A percentile compares a stretch with the other conserved stretches of the same genome.
Evolutionary conservation across 73 alveolate species (phyloP).

Genomic region (Effrenium voratum): DNA sequence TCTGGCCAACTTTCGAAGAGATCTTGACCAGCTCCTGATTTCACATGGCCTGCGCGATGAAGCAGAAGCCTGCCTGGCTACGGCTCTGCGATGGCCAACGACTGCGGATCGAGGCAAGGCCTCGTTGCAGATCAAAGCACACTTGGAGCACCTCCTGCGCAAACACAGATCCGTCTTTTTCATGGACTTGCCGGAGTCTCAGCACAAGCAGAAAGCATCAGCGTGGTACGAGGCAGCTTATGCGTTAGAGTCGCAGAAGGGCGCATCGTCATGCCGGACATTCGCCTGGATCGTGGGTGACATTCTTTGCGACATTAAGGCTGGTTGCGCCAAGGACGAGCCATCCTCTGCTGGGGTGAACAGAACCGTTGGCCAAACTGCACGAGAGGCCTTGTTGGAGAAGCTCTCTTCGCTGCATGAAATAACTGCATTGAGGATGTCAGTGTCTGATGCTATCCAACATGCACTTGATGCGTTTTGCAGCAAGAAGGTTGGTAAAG

Average conservation of each 20-base stretch:
- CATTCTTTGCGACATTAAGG: neutral
- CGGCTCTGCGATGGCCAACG: neutral
- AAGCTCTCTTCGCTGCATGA: neutral
- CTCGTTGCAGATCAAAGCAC: neutral
- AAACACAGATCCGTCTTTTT: too few species aligned
- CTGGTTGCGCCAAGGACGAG: neutral
- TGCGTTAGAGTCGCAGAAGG: neutral
- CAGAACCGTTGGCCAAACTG: neutral
- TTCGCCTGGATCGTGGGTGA: slow-evolving; percentile 10
- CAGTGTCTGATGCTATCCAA: neutral
- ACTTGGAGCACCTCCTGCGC: neutral
- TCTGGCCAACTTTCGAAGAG: neutral
- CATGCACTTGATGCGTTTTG: neutral
- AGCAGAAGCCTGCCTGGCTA: neutral
- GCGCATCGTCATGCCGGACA: neutral
- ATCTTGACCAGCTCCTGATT: neutral
- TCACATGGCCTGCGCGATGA: neutral
- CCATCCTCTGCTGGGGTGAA: neutral
- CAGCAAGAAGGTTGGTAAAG: neutral
- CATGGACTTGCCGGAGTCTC: too few species aligned
- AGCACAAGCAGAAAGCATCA: neutral
- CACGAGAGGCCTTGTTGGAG: neutral
- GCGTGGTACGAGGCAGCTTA: slow-evolving; percentile 11
- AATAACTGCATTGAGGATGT: neutral
- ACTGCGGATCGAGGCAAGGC: neutral